phyloP scores from a whole-genome alignment of 805 yeast genomes.

The Saccharomycodes ludwigii region DNA sequence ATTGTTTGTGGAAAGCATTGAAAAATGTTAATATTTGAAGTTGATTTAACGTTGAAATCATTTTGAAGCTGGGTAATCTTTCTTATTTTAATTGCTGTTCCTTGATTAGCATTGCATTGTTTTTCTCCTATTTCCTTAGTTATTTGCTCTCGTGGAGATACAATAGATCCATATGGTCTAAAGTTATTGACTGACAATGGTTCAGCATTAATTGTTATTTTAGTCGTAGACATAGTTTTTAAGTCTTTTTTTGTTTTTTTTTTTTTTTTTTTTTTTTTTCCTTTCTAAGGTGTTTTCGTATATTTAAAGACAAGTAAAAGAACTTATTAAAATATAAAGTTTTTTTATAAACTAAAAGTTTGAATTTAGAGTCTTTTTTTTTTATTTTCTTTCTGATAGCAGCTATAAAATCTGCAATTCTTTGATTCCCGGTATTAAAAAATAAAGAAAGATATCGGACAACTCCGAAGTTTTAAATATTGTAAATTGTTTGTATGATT shows the following conservation, averaged over 20 bases:
- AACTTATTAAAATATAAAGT: too few relatives aligned
- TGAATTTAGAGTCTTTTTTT: too few relatives aligned
- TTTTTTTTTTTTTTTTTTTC: background rate
- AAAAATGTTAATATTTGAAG: slow-evolving; percentile 6
- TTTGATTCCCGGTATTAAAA: too few relatives aligned
- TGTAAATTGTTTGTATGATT: too few relatives aligned
- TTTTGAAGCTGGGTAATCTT: slow-evolving; percentile 2
- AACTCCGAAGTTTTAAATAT: too few relatives aligned
- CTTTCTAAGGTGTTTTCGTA: background rate
- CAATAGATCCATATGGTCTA: slow-evolving; percentile 58
- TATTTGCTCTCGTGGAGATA: slow-evolving; percentile 69
- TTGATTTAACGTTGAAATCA: slow-evolving; percentile 2
- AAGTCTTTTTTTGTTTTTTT: background rate
- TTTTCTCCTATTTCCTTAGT: too few relatives aligned
- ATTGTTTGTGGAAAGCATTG: slow-evolving; percentile 4
- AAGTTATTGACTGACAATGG: slow-evolving; percentile 58
- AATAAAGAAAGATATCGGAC: too few relatives aligned
- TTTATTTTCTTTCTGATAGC: too few relatives aligned
- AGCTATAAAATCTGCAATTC: too few relatives aligned
- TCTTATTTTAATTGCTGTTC: slow-evolving; percentile 6
- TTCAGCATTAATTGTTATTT: slow-evolving; percentile 29
- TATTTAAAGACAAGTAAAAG: too few relatives aligned
- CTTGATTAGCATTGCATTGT: slow-evolving; percentile 6
- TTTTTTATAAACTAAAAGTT: too few relatives aligned
- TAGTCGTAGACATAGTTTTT: background rate